These are phyloP conservation scores for Cucumis sativus DNA, from an alignment of 306 rosid genomes.

Conservation along the genomic window Cucumber_9930_V3 NC_026657.2:40577001-40577500, in stretches of 20 bases:
- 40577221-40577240: neutral
- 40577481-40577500: conserved; percentile 29
- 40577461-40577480: conserved; percentile 68
- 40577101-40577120: neutral
- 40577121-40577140: conserved; percentile 6
- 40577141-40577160: neutral
- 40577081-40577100: neutral
- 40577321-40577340: conserved; percentile 19
- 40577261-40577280: conserved; percentile 1
- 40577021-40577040: no score
- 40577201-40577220: conserved; percentile 17
- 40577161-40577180: neutral
- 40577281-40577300: conserved; percentile 2
- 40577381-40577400: conserved; percentile 37
- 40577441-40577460: conserved; percentile 45
- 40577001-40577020: no score
- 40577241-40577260: neutral
- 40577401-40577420: conserved; percentile 38
- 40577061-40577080: neutral
- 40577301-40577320: conserved; percentile 6
- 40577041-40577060: no score
- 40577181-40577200: conserved; percentile 9
- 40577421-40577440: conserved; percentile 55
- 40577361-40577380: conserved; percentile 70
- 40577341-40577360: conserved; percentile 25